Percentiles rank a stretch among this genome's conserved stretches.
Conservation (phyloP, 1,284 basidiomycete species). For the Meripilus lineatus region DNA sequence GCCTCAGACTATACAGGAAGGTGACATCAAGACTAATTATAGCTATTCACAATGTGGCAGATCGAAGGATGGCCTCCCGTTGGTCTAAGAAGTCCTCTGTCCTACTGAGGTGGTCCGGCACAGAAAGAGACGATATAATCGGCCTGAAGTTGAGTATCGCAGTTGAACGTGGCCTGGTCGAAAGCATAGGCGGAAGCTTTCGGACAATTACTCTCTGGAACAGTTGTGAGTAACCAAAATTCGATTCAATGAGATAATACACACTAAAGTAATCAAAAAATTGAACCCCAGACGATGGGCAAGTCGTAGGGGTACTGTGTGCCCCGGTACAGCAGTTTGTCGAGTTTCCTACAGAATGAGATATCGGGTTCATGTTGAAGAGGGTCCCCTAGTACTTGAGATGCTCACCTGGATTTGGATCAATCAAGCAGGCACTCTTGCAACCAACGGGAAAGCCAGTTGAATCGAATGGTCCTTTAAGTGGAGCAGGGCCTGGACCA, state of each 20-base stretch:
- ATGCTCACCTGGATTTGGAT: conserved; percentile 30
- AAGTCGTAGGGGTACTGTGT: conserved; percentile 37
- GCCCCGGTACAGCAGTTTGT: conserved; percentile 41
- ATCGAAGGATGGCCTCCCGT: too few relatives aligned
- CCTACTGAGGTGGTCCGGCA: too few relatives aligned
- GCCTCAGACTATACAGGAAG: too few relatives aligned
- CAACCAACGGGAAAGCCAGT: conserved; percentile 38
- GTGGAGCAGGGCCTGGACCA: conserved; percentile 30
- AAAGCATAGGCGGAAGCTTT: conserved; percentile 46
- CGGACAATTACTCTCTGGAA: conserved; percentile 38
- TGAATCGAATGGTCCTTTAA: conserved; percentile 33
- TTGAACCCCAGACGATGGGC: conserved; percentile 35
- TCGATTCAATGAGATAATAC: conserved; percentile 10
- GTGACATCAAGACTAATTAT: too few relatives aligned
- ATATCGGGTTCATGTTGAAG: too few relatives aligned
- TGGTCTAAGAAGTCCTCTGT: too few relatives aligned
- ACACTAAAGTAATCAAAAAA: conserved; percentile 45
- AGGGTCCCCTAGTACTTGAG: too few relatives aligned
- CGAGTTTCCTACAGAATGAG: conserved; percentile 22
- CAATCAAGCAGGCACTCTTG: conserved; percentile 36
- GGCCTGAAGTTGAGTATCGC: conserved; percentile 28
- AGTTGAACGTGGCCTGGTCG: conserved; percentile 48
- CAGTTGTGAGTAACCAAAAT: background rate
- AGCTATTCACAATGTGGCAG: too few relatives aligned
- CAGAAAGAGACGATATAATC: conserved; percentile 49